Conservation (phyloP, 768 basidiomycete genomes). For the Leucocoprinus leucothites region DNA sequence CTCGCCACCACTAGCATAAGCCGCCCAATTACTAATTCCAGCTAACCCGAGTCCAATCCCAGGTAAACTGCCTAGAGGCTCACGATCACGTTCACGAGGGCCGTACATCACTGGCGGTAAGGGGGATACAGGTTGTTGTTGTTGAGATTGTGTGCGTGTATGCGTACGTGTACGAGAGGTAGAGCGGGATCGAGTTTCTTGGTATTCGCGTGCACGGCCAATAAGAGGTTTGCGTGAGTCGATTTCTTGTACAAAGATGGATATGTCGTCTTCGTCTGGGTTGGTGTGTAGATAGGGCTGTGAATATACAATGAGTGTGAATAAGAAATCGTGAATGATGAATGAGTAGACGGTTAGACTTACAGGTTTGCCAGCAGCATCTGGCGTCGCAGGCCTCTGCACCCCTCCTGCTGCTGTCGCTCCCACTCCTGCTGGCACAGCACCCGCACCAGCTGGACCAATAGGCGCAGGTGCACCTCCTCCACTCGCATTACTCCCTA, state of each 20-base stretch:
- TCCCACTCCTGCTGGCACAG: too few relatives aligned
- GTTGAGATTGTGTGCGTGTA: neutral
- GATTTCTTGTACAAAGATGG: constrained; percentile 74
- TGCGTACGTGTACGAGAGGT: neutral
- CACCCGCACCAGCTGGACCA: neutral
- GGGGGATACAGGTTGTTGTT: neutral
- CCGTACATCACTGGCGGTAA: neutral
- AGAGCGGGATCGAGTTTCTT: neutral
- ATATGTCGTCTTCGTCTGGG: constrained; percentile 76
- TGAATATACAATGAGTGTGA: neutral
- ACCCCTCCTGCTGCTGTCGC: too few relatives aligned
- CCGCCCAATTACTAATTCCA: constrained; percentile 8
- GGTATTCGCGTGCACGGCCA: constrained; percentile 25
- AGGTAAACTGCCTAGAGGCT: neutral
- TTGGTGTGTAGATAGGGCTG: constrained; percentile 20
- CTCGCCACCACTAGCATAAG: neutral
- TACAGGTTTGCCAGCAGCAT: neutral
- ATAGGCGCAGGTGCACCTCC: neutral
- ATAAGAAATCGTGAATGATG: neutral
- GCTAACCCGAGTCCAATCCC: constrained; percentile 7
- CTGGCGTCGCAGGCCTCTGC: constrained; percentile 13
- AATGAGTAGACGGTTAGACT: neutral
- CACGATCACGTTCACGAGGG: neutral
- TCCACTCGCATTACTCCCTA: constrained; percentile 28
- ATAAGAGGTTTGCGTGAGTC: constrained; percentile 66